Base-by-base conservation (phyloP, 2,329 filamentous ascomycete species). In the Endoconidiophora polonica region DNA sequence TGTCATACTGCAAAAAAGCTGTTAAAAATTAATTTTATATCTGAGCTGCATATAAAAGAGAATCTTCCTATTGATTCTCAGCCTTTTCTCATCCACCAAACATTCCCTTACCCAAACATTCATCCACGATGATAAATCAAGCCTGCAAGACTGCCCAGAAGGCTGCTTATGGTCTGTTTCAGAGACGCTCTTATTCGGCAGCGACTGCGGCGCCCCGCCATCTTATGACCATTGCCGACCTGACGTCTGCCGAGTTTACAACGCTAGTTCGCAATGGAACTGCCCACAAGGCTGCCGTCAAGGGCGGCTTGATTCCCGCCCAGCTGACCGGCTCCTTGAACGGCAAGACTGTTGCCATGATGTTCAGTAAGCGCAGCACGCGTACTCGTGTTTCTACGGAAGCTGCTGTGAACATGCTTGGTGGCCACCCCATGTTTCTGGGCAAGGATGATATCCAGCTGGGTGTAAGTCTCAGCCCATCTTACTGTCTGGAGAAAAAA, bases 381-480 rank as follows among this genome's bases (percentile, higher is more conserved):
- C 78, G 91, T 54, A 98, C 91, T 10, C 80, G 91, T 55, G 81
- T 98, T 29, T 94, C 87, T 1, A 95, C 88, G 1, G 91, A 98
- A 69, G 83, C 83, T 5, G 91, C 91, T 10, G 80, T 95, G 37
- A 77, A 82, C n/a, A 71, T 85, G 53, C 75, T 98, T 71, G 87
- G 88, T 37, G 91, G 90, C 0, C 83, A 94, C 59, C 81, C 91
- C 20, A 95, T 98, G 88, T 98, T 98, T 63, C 66, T 98, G 52
- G 87, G 88, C 59, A 91, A 88, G 62, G 82, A 93, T 50, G 91
- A 98, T 62, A 98, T 98, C 55, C 91, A 98, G 65, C 73, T 98
- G 18, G 91, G 91, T 48, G 91, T 84, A 64, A 56, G 73, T 68
- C 26, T 23, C 5, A 14, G 10, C 10, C 12, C 7, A 42, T 20